These are phyloP conservation scores for Sporothrix curviconia DNA, from an alignment of 2,329 filamentous ascomycete species.

Conservation along the genomic window DNA sequence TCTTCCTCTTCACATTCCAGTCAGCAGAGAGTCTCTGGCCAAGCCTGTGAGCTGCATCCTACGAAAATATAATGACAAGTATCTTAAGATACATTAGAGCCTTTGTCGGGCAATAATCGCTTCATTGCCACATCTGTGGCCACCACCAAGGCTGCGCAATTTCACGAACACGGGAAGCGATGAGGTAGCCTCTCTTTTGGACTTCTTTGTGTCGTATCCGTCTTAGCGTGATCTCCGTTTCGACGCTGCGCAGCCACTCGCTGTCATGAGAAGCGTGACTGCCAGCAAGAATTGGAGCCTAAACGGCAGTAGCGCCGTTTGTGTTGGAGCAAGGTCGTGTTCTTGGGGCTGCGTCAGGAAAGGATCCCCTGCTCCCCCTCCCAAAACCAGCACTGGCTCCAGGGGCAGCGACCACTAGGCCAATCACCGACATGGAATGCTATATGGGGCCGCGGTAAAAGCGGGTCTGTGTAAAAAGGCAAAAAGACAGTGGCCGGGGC, in stretches of 20 bases:
- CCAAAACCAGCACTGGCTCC: slow-evolving; percentile 7
- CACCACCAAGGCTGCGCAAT: background rate
- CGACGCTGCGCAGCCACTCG: slow-evolving; percentile 1
- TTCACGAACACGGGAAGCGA: background rate
- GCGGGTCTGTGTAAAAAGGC: background rate
- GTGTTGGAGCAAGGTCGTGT: background rate
- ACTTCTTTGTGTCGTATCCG: background rate
- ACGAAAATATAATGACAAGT: too few relatives aligned
- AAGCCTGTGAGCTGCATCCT: too few relatives aligned
- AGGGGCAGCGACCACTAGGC: background rate
- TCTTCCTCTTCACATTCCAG: background rate
- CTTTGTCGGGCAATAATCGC: too few relatives aligned
- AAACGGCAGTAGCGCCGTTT: slow-evolving; percentile 1
- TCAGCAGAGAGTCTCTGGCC: too few relatives aligned
- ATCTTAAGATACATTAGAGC: too few relatives aligned
- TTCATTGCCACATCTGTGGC: background rate
- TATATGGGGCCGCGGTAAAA: background rate
- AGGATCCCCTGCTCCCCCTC: background rate
- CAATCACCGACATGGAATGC: background rate
- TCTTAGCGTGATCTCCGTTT: background rate
- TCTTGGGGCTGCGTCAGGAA: background rate
- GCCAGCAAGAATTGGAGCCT: background rate
- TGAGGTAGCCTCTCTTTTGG: background rate
- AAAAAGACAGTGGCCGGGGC: background rate
- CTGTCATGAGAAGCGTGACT: background rate